Percentiles rank a stretch among this genome's conserved stretches.
These are phyloP conservation scores for Solanum hybrid DNA, from an alignment of 305 asterid genomes.

Conservation along the genomic window DNA sequence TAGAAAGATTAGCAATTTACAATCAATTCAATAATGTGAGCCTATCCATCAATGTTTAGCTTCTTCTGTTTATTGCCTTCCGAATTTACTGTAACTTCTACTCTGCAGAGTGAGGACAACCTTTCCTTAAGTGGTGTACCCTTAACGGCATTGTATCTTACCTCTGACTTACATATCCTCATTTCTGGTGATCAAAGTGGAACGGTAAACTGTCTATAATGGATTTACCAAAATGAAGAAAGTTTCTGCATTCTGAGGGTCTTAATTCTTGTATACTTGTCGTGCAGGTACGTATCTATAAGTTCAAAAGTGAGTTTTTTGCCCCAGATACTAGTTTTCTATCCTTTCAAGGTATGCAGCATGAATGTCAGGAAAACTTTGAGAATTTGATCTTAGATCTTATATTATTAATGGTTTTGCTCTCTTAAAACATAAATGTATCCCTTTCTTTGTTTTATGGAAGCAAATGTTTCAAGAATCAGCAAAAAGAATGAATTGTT, in stretches of 20 bases:
- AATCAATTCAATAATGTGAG: neutral
- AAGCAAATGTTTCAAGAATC: neutral
- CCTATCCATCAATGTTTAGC: neutral
- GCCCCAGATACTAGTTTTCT: conserved; percentile 53
- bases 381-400: neutral
- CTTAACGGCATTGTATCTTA: conserved; percentile 53
- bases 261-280: conserved; percentile 6
- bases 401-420: neutral
- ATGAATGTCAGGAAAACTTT: neutral
- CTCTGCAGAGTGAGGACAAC: conserved; percentile 69
- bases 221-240: neutral
- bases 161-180: conserved; percentile 41
- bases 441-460: neutral
- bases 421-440: neutral
- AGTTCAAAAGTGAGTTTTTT: conserved; percentile 64
- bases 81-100: neutral
- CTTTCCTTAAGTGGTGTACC: conserved; percentile 63
- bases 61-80: neutral
- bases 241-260: neutral
- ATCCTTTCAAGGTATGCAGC: conserved; percentile 63
- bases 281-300: conserved; percentile 67
- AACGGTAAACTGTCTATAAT: conserved; percentile 34
- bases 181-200: conserved; percentile 91
- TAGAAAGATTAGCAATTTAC: neutral
- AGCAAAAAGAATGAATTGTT: neutral